Conservation (phyloP, 2,329 filamentous ascomycete genomes). For the Xylogone sp. region DNA sequence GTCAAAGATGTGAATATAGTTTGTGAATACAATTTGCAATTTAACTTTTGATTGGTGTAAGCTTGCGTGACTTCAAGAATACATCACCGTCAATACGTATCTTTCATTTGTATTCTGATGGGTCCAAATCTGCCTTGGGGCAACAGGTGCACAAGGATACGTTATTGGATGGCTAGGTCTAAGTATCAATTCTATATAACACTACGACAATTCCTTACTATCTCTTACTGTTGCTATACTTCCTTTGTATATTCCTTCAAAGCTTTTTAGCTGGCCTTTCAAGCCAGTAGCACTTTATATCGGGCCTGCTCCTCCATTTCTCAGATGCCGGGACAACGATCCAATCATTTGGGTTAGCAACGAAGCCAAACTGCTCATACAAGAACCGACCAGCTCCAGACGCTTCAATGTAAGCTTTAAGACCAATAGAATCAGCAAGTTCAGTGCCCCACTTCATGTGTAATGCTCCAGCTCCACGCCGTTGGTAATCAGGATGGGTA, state of each 20-base stretch:
- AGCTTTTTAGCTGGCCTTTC: constrained; percentile 6
- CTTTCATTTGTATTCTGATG: too few species aligned
- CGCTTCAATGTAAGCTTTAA: constrained; percentile 8
- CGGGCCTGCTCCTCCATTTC: constrained; percentile 12
- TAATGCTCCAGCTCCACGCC: constrained; percentile 31
- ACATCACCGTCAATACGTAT: too few species aligned
- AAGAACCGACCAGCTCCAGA: constrained; percentile 8
- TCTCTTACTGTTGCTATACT: neutral
- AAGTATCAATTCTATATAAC: too few species aligned
- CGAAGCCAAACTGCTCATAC: constrained; percentile 17
- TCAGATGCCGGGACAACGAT: constrained; percentile 10
- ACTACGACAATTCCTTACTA: neutral
- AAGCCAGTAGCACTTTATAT: constrained; percentile 11
- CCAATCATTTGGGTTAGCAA: constrained; percentile 4
- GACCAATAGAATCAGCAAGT: constrained; percentile 18
- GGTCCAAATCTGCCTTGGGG: too few species aligned
- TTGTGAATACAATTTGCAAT: neutral
- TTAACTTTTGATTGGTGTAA: too few species aligned
- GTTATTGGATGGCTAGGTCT: too few species aligned
- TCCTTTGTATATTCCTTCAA: neutral
- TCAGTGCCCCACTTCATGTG: constrained; percentile 34
- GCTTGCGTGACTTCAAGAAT: too few species aligned
- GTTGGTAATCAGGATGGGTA: constrained; percentile 31
- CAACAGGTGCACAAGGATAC: too few species aligned
- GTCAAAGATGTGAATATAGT: neutral